A percentile compares a stretch with the other conserved stretches of the same genome.
Conservation (phyloP, 2,329 filamentous ascomycete genomes). For the Thielaviopsis ethacetica region DNA sequence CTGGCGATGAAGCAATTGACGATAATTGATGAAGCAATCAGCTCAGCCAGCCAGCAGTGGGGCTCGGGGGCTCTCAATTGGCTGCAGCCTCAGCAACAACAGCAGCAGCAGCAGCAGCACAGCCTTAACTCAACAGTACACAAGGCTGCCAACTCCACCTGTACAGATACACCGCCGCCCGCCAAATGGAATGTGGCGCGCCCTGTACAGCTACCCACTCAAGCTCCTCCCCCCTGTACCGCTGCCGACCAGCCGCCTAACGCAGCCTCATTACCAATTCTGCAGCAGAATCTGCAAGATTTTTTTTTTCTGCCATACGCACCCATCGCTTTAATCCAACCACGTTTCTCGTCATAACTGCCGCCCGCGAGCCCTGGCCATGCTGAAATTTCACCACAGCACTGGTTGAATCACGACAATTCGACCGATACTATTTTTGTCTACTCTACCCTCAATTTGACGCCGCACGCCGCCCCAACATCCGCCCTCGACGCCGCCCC, state of each 20-base stretch:
- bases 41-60: not conserved
- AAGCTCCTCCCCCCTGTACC: not conserved
- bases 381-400: conserved; percentile 34
- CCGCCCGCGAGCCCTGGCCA: conserved; percentile 29
- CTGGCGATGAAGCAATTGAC: no score
- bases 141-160: not conserved
- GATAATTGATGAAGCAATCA: not conserved
- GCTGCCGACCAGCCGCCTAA: not conserved
- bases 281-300: conserved; percentile 9
- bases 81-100: not conserved
- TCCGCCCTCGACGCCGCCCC: conserved; percentile 24
- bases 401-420: conserved; percentile 28
- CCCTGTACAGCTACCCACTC: not conserved
- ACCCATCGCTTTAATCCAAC: conserved; percentile 1
- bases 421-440: conserved; percentile 39
- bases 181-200: not conserved
- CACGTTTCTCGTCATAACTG: conserved; percentile 8
- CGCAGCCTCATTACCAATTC: conserved; percentile 1
- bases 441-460: conserved; percentile 40
- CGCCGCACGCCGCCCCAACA: conserved; percentile 35
- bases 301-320: conserved; percentile 8
- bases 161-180: not conserved
- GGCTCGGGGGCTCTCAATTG: not conserved
- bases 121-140: not conserved
- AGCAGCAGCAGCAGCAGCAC: no score